A percentile compares a stretch with the other conserved stretches of the same genome.
These are phyloP conservation scores for Pholiota microspora DNA, from an alignment of 768 basidiomycete genomes.

Conservation along the genomic window DNA sequence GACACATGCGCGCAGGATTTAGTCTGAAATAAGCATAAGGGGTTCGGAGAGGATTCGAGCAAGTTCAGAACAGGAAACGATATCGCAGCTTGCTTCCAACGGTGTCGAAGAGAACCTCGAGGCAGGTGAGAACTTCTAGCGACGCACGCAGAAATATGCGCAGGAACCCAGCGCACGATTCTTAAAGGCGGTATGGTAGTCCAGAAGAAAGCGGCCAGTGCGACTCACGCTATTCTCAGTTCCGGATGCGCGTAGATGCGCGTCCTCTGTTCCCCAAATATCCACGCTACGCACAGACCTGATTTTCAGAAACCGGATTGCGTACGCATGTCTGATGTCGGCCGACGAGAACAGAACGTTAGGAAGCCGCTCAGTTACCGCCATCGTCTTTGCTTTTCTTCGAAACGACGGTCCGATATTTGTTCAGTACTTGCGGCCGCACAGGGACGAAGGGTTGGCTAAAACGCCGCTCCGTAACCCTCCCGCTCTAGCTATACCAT, in stretches of 20 bases:
- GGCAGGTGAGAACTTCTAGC: constrained; percentile 1
- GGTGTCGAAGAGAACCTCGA: background rate
- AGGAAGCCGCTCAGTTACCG: background rate
- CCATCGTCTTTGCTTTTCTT: background rate
- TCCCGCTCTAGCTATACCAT: background rate
- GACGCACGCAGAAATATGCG: background rate
- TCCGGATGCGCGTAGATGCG: background rate
- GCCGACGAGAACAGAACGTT: background rate
- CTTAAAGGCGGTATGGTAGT: background rate
- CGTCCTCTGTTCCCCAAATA: background rate
- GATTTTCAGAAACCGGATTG: background rate
- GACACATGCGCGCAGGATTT: background rate
- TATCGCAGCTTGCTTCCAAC: background rate
- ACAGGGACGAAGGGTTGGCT: background rate
- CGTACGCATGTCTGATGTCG: background rate
- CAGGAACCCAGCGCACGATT: background rate
- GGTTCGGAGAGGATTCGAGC: too few relatives aligned
- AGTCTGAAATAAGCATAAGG: too few relatives aligned
- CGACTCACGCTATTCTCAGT: background rate
- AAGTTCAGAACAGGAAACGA: background rate
- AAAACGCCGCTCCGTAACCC: background rate
- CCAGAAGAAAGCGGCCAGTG: background rate
- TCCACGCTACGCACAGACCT: background rate
- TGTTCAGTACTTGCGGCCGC: background rate
- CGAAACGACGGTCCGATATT: background rate